Evolutionary conservation across 2,329 filamentous ascomycete genomes (phyloP), one percentile per base, ranked within the genome.

Genomic region (Hymenoscyphus fraxineus): DNA sequence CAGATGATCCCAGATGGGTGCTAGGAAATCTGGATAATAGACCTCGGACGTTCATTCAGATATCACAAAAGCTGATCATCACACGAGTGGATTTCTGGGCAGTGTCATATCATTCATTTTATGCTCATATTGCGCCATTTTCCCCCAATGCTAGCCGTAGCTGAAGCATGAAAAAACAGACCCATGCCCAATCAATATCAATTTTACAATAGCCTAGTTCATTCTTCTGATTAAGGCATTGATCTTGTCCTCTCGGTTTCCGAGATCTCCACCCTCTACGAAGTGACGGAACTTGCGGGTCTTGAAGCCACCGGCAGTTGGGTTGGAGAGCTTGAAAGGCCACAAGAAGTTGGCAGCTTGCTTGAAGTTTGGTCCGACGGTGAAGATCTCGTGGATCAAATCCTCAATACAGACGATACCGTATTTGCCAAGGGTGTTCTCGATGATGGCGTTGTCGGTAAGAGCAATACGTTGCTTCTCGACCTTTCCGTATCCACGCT

Each of bases 331-430:
- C 91, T 99, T 98, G 89, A 99, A 99, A 79, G 57, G 60, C 60
- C 61, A 62, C 10, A 66, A 57, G 59, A 65, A 64, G 61, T 65
- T 65, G 61, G 64, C 60, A 77, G 92, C 93, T 85, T 97, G 93
- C 90, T 97, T 98, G 91, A 95, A 96, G 89, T 98, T 98, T 85
- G 94, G 94, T 79, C 95, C 94, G 73, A 98, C 95, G 66, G 93
- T 96, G 88, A 88, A 94, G 84, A 96, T 97, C 87, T 99, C 95
- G 87, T 99, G 95, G 82, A 99, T 93, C 74, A 99, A 84, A 83
- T 99, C 95, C 85, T 99, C 95, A 81, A 98, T 92, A 80, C 95
- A 99, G 85, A 99, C 92, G 77, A 99, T 97, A 81, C 93, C 95
- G 84, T 93, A 97, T 87, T 97, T 92, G 84, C 93, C 94, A 74